phyloP scores from a whole-genome alignment of 768 basidiomycete species.

The Postia placenta region DNA sequence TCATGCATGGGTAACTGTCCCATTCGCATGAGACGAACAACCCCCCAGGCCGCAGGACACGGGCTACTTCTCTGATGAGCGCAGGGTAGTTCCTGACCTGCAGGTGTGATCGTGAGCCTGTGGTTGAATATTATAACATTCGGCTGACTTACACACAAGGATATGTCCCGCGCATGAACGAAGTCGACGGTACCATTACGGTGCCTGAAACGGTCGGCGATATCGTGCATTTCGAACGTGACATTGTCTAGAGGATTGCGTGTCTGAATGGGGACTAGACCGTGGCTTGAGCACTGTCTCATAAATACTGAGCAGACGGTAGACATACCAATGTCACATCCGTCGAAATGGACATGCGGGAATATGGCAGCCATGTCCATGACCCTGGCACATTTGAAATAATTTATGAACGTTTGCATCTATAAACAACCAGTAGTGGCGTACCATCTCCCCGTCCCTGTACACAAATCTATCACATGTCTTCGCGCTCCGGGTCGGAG shows the following conservation, averaged over 20 bases:
- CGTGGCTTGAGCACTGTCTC: background rate
- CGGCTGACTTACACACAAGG: conserved; percentile 48
- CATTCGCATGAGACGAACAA: conserved; percentile 65
- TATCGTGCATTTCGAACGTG: conserved; percentile 61
- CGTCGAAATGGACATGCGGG: conserved; percentile 58
- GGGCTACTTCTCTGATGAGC: conserved; percentile 51
- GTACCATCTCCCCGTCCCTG: conserved; percentile 70
- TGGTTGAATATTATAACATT: background rate
- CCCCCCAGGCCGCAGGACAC: conserved; percentile 67
- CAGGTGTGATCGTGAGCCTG: too few species aligned
- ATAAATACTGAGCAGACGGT: conserved; percentile 2
- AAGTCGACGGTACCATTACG: conserved; percentile 51
- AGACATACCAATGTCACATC: conserved; percentile 68
- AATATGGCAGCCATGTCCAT: conserved; percentile 68
- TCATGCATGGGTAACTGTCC: conserved; percentile 37
- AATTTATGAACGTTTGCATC: background rate
- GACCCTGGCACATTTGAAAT: conserved; percentile 48
- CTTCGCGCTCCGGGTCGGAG: conserved; percentile 39
- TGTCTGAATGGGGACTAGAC: conserved; percentile 64
- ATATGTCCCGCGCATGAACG: conserved; percentile 56
- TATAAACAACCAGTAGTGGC: conserved; percentile 15
- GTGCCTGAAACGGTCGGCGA: conserved; percentile 48
- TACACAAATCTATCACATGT: conserved; percentile 69
- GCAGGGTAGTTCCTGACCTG: conserved; percentile 52
- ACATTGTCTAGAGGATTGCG: conserved; percentile 56